Evolutionary conservation across 2,329 filamentous ascomycete genomes (phyloP).

Genomic region (Fusarium siculi): DNA sequence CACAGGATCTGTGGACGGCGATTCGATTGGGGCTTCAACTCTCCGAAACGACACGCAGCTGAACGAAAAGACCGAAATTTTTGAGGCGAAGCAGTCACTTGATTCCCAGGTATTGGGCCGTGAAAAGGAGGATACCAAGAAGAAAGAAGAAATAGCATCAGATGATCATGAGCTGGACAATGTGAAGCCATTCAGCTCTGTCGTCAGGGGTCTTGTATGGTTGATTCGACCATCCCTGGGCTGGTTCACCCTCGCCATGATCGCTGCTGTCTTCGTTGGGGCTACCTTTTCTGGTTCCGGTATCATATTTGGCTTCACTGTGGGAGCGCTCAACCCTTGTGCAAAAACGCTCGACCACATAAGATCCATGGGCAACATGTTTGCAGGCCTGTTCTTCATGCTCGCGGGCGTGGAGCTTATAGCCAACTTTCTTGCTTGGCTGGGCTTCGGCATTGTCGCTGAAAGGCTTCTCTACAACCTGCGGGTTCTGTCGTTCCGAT

Average conservation of each 20-base stretch:
- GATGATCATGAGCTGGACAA: slow-evolving; percentile 51
- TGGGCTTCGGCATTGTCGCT: slow-evolving; percentile 59
- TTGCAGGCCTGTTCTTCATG: slow-evolving; percentile 65
- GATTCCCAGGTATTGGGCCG: slow-evolving; percentile 2
- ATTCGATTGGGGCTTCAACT: slow-evolving; percentile 28
- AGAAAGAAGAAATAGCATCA: slow-evolving; percentile 38
- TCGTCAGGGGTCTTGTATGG: slow-evolving; percentile 51
- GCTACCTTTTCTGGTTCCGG: slow-evolving; percentile 63
- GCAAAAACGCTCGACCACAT: slow-evolving; percentile 51
- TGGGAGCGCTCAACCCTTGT: slow-evolving; percentile 59
- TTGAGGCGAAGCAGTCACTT: slow-evolving; percentile 4
- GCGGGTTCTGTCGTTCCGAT: neutral
- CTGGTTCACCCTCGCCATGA: slow-evolving; percentile 53
- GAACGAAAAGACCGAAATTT: slow-evolving; percentile 23
- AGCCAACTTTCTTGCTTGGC: slow-evolving; percentile 66
- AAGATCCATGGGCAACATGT: slow-evolving; percentile 55
- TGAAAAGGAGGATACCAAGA: slow-evolving; percentile 2
- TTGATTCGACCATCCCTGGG: slow-evolving; percentile 53
- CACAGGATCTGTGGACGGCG: slow-evolving; percentile 42
- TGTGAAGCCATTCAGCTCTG: slow-evolving; percentile 51
- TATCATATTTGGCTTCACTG: slow-evolving; percentile 58
- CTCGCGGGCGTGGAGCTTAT: slow-evolving; percentile 59
- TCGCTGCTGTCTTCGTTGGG: slow-evolving; percentile 63
- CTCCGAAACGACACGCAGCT: slow-evolving; percentile 14
- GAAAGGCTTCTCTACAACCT: slow-evolving; percentile 57